phyloP scores from a whole-genome alignment of 495 filamentous ascomycete species.

The Paragyromitra xinjiangensis region DNA sequence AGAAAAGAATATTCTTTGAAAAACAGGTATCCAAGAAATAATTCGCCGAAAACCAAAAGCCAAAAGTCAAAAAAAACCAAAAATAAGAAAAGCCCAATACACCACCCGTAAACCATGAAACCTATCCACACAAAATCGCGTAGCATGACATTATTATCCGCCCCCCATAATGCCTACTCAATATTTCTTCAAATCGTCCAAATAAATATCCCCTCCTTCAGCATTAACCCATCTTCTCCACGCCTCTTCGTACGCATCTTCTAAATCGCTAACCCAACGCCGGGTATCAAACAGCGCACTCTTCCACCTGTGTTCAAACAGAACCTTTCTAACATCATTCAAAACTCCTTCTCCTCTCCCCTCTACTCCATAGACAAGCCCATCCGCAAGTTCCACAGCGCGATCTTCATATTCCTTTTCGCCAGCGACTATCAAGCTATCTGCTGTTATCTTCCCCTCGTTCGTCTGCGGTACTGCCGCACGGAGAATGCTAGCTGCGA shows the following conservation, averaged over 20 bases:
- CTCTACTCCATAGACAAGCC: slow-evolving; percentile 68
- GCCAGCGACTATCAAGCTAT: slow-evolving; percentile 79
- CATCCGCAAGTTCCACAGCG: slow-evolving; percentile 75
- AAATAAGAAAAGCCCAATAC: slow-evolving; percentile 7
- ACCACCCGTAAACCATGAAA: slow-evolving; percentile 9
- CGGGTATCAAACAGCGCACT: slow-evolving; percentile 90
- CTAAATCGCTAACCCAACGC: slow-evolving; percentile 91
- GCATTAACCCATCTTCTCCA: slow-evolving; percentile 89
- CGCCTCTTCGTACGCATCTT: slow-evolving; percentile 84
- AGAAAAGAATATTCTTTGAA: slow-evolving; percentile 16
- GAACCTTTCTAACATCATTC: slow-evolving; percentile 65
- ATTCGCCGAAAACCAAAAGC: slow-evolving; percentile 23
- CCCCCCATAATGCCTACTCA: not conserved
- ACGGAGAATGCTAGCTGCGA: slow-evolving; percentile 92
- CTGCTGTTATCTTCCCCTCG: slow-evolving; percentile 72
- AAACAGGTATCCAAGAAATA: slow-evolving; percentile 8
- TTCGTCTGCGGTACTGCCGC: slow-evolving; percentile 80
- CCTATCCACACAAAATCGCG: slow-evolving; percentile 19
- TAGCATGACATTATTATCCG: slow-evolving; percentile 1
- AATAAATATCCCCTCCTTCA: slow-evolving; percentile 88
- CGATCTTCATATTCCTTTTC: slow-evolving; percentile 83
- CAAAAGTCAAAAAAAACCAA: not conserved
- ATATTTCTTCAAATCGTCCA: slow-evolving; percentile 53
- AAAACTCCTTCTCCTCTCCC: slow-evolving; percentile 52
- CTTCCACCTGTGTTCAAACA: slow-evolving; percentile 81